Evolutionary conservation across 2,329 filamentous ascomycete species (phyloP).

Genomic region (Calcarisporium arbuscula): DNA sequence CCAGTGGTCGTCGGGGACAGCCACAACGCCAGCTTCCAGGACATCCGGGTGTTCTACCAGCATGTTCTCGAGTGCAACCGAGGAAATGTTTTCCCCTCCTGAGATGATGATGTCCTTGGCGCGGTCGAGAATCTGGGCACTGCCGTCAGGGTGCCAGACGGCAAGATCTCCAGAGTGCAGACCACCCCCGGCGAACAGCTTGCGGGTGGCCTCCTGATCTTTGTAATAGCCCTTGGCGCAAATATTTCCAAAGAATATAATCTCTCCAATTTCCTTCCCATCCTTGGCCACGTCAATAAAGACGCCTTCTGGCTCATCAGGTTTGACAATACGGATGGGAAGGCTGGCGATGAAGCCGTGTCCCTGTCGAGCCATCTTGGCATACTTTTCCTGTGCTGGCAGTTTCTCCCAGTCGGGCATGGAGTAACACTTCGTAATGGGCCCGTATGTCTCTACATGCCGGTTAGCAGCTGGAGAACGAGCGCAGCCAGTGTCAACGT

Average conservation of each 20-base stretch:
- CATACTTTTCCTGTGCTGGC: constrained; percentile 69
- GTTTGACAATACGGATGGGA: constrained; percentile 75
- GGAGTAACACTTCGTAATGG: constrained; percentile 88
- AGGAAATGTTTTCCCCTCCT: constrained; percentile 95
- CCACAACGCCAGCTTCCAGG: constrained; percentile 86
- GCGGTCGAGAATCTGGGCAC: constrained; percentile 85
- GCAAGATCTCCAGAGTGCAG: constrained; percentile 88
- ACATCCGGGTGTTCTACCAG: constrained; percentile 82
- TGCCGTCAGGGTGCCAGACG: constrained; percentile 86
- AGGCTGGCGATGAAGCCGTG: constrained; percentile 84
- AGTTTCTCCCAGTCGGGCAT: constrained; percentile 79
- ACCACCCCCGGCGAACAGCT: constrained; percentile 81
- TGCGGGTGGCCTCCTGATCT: constrained; percentile 75
- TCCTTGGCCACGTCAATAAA: constrained; percentile 41
- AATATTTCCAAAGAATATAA: constrained; percentile 86
- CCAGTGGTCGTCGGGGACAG: constrained; percentile 84
- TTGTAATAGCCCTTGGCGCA: constrained; percentile 91
- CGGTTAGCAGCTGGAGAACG: constrained; percentile 1
- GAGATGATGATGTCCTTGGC: constrained; percentile 99
- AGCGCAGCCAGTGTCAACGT: constrained; percentile 1
- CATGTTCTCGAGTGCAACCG: constrained; percentile 85
- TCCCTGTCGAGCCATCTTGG: constrained; percentile 87
- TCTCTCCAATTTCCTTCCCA: constrained; percentile 45
- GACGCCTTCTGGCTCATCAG: constrained; percentile 59
- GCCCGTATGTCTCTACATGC: constrained; percentile 75